Percentiles rank a stretch among this genome's conserved stretches.
Conservation (phyloP, 106 monocot species). For the Dendrobium catenatum region DNA sequence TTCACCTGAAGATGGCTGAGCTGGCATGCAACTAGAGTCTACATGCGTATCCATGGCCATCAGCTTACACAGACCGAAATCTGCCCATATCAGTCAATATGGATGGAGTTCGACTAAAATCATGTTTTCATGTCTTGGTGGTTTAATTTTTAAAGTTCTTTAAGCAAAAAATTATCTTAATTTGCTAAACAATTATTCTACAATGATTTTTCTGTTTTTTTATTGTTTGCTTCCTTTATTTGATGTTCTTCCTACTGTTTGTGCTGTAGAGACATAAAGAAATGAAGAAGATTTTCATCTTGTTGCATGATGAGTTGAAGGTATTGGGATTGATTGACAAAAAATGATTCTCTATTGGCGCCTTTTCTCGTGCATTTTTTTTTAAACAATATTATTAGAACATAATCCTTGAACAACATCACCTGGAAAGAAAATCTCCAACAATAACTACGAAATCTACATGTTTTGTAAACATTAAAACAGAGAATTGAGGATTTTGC, state of each 20-base stretch:
- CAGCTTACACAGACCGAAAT: no score
- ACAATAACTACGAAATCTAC: neutral
- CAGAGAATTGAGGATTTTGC: conserved; percentile 62
- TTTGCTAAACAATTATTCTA: neutral
- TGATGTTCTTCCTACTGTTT: neutral
- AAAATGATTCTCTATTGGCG: no score
- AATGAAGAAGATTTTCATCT: conserved; percentile 73
- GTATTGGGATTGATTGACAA: conserved; percentile 11
- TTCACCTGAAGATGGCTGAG: neutral
- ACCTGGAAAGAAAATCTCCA: neutral
- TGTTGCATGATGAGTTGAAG: conserved; percentile 82
- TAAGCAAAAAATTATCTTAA: no score
- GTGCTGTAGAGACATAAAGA: conserved; percentile 54
- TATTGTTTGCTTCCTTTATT: neutral
- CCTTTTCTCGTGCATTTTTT: no score
- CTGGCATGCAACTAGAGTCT: no score
- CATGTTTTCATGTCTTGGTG: no score
- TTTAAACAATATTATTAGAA: neutral
- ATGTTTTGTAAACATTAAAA: conserved; percentile 48
- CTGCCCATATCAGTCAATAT: no score
- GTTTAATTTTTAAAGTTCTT: no score
- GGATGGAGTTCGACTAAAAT: no score
- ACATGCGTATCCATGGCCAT: no score
- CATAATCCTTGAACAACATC: neutral
- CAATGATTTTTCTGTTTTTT: neutral